Evolutionary conservation across 805 yeast genomes (phyloP).

Genomic region (Saccharomyces mikatae): DNA sequence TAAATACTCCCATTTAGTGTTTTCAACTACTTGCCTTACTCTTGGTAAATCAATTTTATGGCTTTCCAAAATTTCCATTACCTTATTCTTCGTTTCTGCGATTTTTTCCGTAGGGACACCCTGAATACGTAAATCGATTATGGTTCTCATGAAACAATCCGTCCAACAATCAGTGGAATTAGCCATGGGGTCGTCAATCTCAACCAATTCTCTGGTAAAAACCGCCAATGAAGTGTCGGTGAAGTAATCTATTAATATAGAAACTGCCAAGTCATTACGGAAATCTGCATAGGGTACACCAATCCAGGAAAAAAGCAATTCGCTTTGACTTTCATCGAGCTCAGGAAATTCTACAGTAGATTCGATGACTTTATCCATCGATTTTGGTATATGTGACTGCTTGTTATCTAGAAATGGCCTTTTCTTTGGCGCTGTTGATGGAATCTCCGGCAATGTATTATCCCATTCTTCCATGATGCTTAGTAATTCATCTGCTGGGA

Average conservation of each 20-base stretch:
- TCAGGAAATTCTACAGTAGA: constrained; percentile 76
- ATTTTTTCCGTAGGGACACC: constrained; percentile 73
- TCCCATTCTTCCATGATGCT: constrained; percentile 56
- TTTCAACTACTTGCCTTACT: constrained; percentile 61
- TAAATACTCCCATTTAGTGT: constrained; percentile 52
- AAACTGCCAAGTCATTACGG: constrained; percentile 57
- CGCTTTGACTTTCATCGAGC: constrained; percentile 77
- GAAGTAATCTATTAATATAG: constrained; percentile 63
- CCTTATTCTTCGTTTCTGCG: constrained; percentile 42
- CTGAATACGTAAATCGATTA: constrained; percentile 45
- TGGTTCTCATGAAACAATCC: constrained; percentile 61
- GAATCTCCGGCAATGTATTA: constrained; percentile 38
- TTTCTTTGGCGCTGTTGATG: constrained; percentile 25
- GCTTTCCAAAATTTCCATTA: constrained; percentile 42
- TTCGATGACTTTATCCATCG: constrained; percentile 35
- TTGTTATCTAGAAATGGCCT: constrained; percentile 76
- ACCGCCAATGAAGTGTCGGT: constrained; percentile 73
- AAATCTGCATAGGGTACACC: constrained; percentile 60
- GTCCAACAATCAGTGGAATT: constrained; percentile 61
- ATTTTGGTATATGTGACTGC: constrained; percentile 38
- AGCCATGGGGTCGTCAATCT: constrained; percentile 74
- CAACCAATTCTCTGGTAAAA: constrained; percentile 63
- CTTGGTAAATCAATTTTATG: constrained; percentile 61
- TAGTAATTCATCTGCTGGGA: constrained; percentile 68
- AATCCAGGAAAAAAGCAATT: constrained; percentile 64